Evolutionary conservation across 2,329 filamentous ascomycete genomes (phyloP).

Genomic region (Ascochyta clinopodiicola): DNA sequence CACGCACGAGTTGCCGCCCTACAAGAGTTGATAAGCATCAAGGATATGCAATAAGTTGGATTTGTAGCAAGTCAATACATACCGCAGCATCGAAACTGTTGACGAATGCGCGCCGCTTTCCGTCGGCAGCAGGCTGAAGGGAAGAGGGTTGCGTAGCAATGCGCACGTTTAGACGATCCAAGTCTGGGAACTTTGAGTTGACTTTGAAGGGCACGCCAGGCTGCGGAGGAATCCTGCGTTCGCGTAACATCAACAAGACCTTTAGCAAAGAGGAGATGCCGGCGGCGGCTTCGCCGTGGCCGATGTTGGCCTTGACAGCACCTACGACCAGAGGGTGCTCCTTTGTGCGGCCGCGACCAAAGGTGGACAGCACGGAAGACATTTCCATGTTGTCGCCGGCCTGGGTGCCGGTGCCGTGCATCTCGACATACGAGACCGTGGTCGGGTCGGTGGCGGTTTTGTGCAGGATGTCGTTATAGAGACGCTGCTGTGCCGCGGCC

Average conservation of each 20-base stretch:
- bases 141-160: slow-evolving; percentile 13
- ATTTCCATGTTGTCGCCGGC: slow-evolving; percentile 31
- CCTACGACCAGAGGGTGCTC: slow-evolving; percentile 26
- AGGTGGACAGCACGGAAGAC: slow-evolving; percentile 16
- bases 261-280: slow-evolving; percentile 41
- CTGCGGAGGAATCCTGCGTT: slow-evolving; percentile 31
- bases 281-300: slow-evolving; percentile 41
- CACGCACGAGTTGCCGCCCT: slow-evolving; percentile 41
- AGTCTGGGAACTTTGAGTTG: slow-evolving; percentile 30
- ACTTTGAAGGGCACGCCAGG: slow-evolving; percentile 28
- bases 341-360: slow-evolving; percentile 4
- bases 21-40: too few species aligned
- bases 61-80: too few species aligned
- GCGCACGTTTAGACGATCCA: slow-evolving; percentile 28
- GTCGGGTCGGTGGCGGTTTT: slow-evolving; percentile 44
- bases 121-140: not conserved
- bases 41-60: too few species aligned
- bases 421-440: slow-evolving; percentile 30
- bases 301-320: slow-evolving; percentile 40
- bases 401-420: slow-evolving; percentile 41
- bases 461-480: slow-evolving; percentile 27
- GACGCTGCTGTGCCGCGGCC: slow-evolving; percentile 17
- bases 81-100: slow-evolving; percentile 46
- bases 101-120: slow-evolving; percentile 19
- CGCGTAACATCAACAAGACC: slow-evolving; percentile 32